Evolutionary conservation across 2,329 filamentous ascomycete species (phyloP).

Genomic region (Sarocladiaceae sp.): DNA sequence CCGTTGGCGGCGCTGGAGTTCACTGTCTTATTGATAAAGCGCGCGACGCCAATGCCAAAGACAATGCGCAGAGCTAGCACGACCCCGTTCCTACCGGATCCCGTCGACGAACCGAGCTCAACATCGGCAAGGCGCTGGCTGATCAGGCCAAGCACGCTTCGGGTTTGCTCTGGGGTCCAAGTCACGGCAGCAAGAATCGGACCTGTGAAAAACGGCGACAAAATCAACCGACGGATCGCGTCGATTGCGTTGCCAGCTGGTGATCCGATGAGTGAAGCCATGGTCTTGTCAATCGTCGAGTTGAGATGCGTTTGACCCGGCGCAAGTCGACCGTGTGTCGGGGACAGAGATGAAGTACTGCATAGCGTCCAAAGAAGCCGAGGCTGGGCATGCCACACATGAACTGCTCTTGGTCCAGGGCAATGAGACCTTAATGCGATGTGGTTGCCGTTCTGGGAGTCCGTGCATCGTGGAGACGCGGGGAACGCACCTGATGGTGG

Average conservation of each 20-base stretch:
- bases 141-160: not conserved
- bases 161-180: not conserved
- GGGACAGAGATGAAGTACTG: not conserved
- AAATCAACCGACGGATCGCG: not conserved
- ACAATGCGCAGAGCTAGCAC: conserved; percentile 11
- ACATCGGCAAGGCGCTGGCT: not conserved
- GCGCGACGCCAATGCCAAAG: conserved; percentile 10
- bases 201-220: conserved; percentile 4
- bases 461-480: conserved; percentile 17
- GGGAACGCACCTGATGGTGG: too few species aligned
- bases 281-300: too few species aligned
- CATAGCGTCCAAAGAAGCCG: not conserved
- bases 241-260: conserved; percentile 7
- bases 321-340: not conserved
- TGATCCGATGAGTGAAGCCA: conserved; percentile 7
- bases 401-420: too few species aligned
- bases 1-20: conserved; percentile 13
- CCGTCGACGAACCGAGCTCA: not conserved
- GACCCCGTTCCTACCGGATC: not conserved
- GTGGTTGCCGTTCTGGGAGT: conserved; percentile 5
- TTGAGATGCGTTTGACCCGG: not conserved
- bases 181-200: not conserved
- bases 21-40: conserved; percentile 13
- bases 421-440: too few species aligned
- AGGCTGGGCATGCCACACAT: not conserved